These are phyloP conservation scores for Fusarium chlamydosporum DNA, from an alignment of 2,329 filamentous ascomycete genomes.

Conservation along the genomic window DNA sequence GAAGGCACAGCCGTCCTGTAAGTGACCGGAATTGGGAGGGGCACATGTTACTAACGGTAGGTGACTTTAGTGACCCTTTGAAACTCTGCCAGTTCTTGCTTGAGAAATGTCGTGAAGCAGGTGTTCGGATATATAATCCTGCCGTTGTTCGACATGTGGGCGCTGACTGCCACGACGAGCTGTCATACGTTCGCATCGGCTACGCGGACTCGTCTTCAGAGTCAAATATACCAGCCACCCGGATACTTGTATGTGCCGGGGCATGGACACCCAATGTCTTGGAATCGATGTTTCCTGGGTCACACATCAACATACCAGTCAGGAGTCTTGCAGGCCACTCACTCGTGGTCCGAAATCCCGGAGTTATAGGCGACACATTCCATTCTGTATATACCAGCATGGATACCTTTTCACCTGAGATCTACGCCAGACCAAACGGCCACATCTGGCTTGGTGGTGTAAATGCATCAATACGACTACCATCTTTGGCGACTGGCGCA, in stretches of 20 bases:
- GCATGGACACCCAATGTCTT: conserved; percentile 80
- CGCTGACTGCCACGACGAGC: conserved; percentile 63
- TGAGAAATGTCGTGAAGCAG: conserved; percentile 66
- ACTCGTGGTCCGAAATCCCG: conserved; percentile 73
- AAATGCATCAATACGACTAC: conserved; percentile 75
- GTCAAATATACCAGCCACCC: conserved; percentile 71
- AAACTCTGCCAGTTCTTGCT: conserved; percentile 76
- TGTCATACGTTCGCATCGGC: conserved; percentile 67
- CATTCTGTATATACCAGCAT: conserved; percentile 79
- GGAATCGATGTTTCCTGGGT: conserved; percentile 71
- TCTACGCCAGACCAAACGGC: conserved; percentile 76
- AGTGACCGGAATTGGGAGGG: conserved; percentile 48
- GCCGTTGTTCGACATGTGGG: conserved; percentile 68
- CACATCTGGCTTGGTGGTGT: conserved; percentile 82
- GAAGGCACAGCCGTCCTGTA: conserved; percentile 75
- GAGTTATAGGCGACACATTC: conserved; percentile 63
- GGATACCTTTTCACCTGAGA: conserved; percentile 75
- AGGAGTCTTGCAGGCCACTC: conserved; percentile 77
- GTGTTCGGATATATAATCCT: conserved; percentile 77
- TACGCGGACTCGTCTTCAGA: conserved; percentile 61
- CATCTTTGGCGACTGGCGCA: conserved; percentile 56
- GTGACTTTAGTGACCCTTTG: conserved; percentile 70
- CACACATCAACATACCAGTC: conserved; percentile 65
- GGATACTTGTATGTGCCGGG: conserved; percentile 76
- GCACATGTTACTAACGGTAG: conserved; percentile 11